Conservation (phyloP, 352 stramenopile genomes). For the Globisporangium ultimum region DNA sequence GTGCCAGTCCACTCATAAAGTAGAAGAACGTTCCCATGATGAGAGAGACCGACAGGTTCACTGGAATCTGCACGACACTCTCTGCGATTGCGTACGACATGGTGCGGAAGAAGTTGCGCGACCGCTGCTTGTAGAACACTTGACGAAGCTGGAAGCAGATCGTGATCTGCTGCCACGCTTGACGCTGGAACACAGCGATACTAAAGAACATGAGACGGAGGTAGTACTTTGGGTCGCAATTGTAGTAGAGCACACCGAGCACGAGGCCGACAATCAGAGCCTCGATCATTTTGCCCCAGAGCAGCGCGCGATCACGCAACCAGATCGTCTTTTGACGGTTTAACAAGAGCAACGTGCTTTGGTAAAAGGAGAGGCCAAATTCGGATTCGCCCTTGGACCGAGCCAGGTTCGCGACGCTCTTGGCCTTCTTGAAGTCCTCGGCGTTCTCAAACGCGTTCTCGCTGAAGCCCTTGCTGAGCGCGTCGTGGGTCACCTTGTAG, state of each 20-base stretch:
- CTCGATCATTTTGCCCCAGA: slow-evolving; percentile 67
- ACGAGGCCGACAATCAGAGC: slow-evolving; percentile 71
- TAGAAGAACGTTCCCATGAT: too few species aligned
- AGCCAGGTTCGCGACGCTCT: slow-evolving; percentile 38
- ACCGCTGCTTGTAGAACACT: slow-evolving; percentile 86
- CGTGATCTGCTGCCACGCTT: slow-evolving; percentile 52
- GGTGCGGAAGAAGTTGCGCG: slow-evolving; percentile 88
- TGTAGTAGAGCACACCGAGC: slow-evolving; percentile 72
- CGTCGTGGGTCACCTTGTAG: slow-evolving; percentile 55
- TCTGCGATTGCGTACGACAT: slow-evolving; percentile 72
- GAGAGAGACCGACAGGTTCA: too few species aligned
- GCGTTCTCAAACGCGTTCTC: slow-evolving; percentile 52
- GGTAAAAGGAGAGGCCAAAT: slow-evolving; percentile 27
- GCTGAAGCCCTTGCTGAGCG: slow-evolving; percentile 51
- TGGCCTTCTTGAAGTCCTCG: slow-evolving; percentile 52
- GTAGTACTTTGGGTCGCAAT: slow-evolving; percentile 51
- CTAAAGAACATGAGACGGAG: slow-evolving; percentile 67
- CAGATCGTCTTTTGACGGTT: slow-evolving; percentile 57
- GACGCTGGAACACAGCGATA: slow-evolving; percentile 60
- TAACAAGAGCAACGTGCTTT: slow-evolving; percentile 46
- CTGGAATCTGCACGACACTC: too few species aligned
- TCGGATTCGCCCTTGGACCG: slow-evolving; percentile 45
- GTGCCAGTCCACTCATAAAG: too few species aligned
- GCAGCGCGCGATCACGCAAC: slow-evolving; percentile 48
- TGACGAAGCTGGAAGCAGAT: slow-evolving; percentile 61